A percentile compares a stretch with the other conserved stretches of the same genome.
Evolutionary conservation across 1,284 basidiomycete genomes (phyloP).

Genomic region (Hortiboletus rubellus): DNA sequence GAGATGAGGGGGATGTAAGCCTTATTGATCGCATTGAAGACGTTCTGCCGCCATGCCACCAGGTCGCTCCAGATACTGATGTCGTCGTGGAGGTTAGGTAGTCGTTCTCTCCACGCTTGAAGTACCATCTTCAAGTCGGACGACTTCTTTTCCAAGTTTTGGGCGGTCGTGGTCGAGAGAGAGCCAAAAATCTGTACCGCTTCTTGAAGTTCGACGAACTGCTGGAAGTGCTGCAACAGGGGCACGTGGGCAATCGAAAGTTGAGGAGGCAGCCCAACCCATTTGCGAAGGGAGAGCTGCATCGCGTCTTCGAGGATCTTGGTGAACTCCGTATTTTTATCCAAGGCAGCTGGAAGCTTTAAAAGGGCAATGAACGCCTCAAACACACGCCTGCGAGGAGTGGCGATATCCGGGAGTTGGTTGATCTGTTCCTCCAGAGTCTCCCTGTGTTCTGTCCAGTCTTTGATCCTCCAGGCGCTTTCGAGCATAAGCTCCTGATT

Average conservation of each 20-base stretch:
- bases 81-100: constrained; percentile 96
- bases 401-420: constrained; percentile 81
- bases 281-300: constrained; percentile 95
- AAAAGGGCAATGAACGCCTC: constrained; percentile 92
- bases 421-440: constrained; percentile 84
- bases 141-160: constrained; percentile 94
- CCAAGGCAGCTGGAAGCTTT: constrained; percentile 61
- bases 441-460: constrained; percentile 86
- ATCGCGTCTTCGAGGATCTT: constrained; percentile 94
- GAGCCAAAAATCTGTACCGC: constrained; percentile 94
- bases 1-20: constrained; percentile 91
- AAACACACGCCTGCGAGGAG: constrained; percentile 92
- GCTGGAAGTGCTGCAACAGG: constrained; percentile 96
- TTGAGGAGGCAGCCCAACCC: constrained; percentile 85
- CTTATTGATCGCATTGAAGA: constrained; percentile 94
- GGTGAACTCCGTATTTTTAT: constrained; percentile 81
- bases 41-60: constrained; percentile 96
- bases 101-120: constrained; percentile 94
- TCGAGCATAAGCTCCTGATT: constrained; percentile 94
- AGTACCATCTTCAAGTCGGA: constrained; percentile 95
- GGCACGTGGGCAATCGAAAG: constrained; percentile 94
- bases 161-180: constrained; percentile 82
- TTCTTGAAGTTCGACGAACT: constrained; percentile 97
- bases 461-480: constrained; percentile 92
- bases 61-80: constrained; percentile 99